Evolutionary conservation across 2,329 filamentous ascomycete species (phyloP), one percentile per base, ranked within the genome.

Genomic region (Cytospora piceicola): DNA sequence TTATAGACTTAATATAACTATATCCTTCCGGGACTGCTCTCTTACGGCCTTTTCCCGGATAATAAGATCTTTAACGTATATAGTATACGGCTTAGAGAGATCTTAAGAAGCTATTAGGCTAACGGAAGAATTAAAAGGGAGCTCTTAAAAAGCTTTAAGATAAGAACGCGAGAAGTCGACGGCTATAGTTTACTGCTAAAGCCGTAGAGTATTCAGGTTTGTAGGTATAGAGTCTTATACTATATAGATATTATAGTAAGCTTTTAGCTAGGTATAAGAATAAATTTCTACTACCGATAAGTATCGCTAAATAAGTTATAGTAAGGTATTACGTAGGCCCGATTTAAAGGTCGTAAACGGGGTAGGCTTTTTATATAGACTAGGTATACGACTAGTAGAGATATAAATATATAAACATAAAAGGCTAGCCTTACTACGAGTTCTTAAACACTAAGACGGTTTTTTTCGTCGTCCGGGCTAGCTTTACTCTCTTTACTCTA

Each of bases 1-100:
- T 14, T 52, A 52, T 52, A 52, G 17, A 52, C n/a, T 24, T 52
- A 52, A 22, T 22, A 52, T 24, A 52, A 52, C 17, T 52, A 52
- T 52, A 52, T 52, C 49, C 20, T 52, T 22, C 17, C 49, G 22
- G 27, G 17, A 4, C 17, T 52, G 27, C 49, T 52, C 17, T 52
- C 27, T 22, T 52, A 52, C 27, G 27, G 17, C n/a, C 49, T 52
- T 24, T 52, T 52, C 17, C 20, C 49, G 22, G 27, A 52, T 3
- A 15, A 52, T 24, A 52, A 24, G 49, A n/a, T 52, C 22, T 52
- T 52, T 24, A 52, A 52, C 3, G 7, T 52, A 52, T 52, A 52
- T 52, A 52, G 49, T 3, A 22, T 24, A 52, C 27, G 27, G 11
- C 20, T 52, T 4, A 11, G 27, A 14, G 8, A n/a, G n/a, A n/a